Conservation (phyloP, 331 rosid species). For the Malus hybrid region DNA sequence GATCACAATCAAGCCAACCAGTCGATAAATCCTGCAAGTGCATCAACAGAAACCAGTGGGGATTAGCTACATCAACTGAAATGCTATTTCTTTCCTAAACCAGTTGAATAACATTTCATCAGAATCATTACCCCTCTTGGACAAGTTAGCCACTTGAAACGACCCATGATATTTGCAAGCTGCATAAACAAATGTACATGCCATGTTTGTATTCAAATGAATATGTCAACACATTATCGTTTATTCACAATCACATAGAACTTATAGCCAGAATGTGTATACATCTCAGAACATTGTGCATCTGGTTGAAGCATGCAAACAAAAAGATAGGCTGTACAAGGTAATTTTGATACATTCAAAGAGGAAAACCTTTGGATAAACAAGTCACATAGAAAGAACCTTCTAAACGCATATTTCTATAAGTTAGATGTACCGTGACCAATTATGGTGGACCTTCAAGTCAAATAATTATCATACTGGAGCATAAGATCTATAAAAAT, state of each 20-base stretch:
- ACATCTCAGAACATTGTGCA: background rate
- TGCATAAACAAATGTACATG: constrained; percentile 40
- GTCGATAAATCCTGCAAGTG: constrained; percentile 78
- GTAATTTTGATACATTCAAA: background rate
- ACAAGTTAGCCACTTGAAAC: constrained; percentile 85
- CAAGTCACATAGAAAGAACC: background rate
- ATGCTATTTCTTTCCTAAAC: constrained; percentile 9
- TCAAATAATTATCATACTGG: background rate
- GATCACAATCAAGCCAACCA: constrained; percentile 95
- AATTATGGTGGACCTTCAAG: background rate
- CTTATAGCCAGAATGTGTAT: background rate
- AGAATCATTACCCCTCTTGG: constrained; percentile 77
- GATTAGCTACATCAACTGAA: constrained; percentile 14
- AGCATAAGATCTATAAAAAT: background rate
- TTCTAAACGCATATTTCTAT: background rate
- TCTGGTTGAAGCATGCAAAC: background rate
- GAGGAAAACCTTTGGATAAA: background rate
- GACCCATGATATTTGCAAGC: constrained; percentile 96
- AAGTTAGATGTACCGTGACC: background rate
- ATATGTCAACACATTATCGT: background rate
- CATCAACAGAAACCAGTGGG: constrained; percentile 17
- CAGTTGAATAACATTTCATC: constrained; percentile 5
- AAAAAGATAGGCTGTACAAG: background rate
- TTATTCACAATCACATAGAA: background rate
- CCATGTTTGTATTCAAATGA: constrained; percentile 12